Base-by-base conservation (phyloP, 495 filamentous ascomycete genomes). In the Xylaria venustula region DNA sequence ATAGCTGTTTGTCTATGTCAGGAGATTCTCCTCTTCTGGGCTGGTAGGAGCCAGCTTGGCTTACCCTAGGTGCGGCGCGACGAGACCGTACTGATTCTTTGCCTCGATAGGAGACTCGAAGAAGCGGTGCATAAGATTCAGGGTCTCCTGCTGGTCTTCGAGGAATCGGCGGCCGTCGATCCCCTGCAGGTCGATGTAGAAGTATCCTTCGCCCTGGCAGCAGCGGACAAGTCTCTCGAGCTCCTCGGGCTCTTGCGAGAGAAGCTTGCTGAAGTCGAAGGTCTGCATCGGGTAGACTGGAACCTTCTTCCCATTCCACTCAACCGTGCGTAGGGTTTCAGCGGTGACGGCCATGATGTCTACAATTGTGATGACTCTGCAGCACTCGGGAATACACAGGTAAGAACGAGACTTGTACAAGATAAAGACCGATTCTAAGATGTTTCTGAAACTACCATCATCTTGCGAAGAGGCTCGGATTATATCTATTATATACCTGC, bases 161-260 rank as follows among this genome's bases (percentile, higher is more conserved):
- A 81, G 68, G 71, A 79, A 72, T 30, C 78, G 55, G 62, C 75
- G 72, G 67, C 77, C 77, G 67, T 81, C 77, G 61, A 80, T 78
- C 60, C 68, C 68, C 51, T 71, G 60, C 28, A 84, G 75, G 69
- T 84, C 77, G 51, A 85, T 79, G 65, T 85, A 80, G 71, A 86
- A 85, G 76, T 81, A 82, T 12, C 82, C 83, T 15, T 77, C 69
- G 14, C 78, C 70, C 61, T 78, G 73, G 67, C 80, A 83, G 46
- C 71, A 73, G 17, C 72, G 64, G 60, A 82, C 63, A 8, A 85
- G 75, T 61, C 76, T 81, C 32, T 82, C 78, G 11, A 79, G 67
- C 68, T 81, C 79, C 51, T 61, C 63, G 20, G 77, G 77, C 61
- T 82, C 77, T 52, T 80, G 75, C 5, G 77, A 78, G 58, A 82